Evolutionary conservation across 768 basidiomycete species (phyloP), one percentile per base, ranked within the genome.

Genomic region (Dioszegia aurantiaca): DNA sequence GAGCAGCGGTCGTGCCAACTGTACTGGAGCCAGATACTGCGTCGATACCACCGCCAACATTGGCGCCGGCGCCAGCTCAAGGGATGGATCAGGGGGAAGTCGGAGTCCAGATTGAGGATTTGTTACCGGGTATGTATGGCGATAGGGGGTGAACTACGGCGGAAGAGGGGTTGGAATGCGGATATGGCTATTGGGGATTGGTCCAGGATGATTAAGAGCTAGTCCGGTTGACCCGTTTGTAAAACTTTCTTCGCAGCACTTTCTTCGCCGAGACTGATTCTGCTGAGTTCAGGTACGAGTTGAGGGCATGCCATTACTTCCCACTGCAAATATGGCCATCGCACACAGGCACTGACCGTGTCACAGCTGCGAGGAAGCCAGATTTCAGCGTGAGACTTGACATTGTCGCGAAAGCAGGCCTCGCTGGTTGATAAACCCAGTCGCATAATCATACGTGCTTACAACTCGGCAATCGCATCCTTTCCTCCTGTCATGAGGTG

Each of bases 121-220:
- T 69, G 31, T 59, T 59, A 36, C 63, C 66, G 24, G 74, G 72
- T 11, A 62, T 65, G 72, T 11, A 62, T 65, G 59, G 66, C 64
- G 23, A 33, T 63, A 19, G 33, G 45, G 11, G 55, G 55, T 10
- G 41, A 23, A 3, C 28, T 27, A 4, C 49, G 30, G 49, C 45
- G 68, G 44, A 69, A 64, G 44, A 58, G 68, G 44, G 68, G 68
- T 4, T 72, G 70, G 70, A 65, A 47, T 19, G 64, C 63, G 10
- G 58, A 48, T 33, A 58, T 52, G 3, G 26, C 42, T 17, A 43
- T 62, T 3, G 53, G 45, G 0, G 70, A 72, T 59, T 72, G 70
- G 70, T 52, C 58, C 0, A 56, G 64, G 28, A 40, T 28, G 3
- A 23, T 54, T 2, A 36, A 51, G 36, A 21, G 31, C 2, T 51